These are phyloP conservation scores for Rhodosporidiobolus sp. DNA, from an alignment of 768 basidiomycete genomes.

Conservation along the genomic window DNA sequence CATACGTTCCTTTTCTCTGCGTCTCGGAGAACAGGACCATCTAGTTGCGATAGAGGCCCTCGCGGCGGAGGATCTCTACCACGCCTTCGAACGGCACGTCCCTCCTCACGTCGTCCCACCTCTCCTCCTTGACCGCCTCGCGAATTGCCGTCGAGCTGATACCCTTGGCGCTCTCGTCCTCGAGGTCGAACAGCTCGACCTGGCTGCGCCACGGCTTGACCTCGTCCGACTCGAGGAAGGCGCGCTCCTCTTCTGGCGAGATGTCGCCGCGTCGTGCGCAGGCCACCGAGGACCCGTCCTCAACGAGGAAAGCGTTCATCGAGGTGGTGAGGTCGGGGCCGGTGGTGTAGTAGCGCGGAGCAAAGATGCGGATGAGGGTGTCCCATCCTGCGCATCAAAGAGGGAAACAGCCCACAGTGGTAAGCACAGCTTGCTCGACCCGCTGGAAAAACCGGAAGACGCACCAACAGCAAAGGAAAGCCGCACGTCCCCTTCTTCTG, in stretches of 20 bases:
- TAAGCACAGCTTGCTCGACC: no score
- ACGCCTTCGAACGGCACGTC: conserved; percentile 20
- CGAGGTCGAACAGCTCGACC: conserved; percentile 64
- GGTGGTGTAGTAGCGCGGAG: conserved; percentile 66
- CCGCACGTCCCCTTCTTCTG: background rate
- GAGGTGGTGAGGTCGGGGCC: conserved; percentile 57
- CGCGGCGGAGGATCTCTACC: conserved; percentile 2
- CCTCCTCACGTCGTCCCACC: conserved; percentile 32
- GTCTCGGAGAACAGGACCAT: conserved; percentile 51
- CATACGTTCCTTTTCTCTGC: background rate
- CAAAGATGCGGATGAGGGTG: conserved; percentile 75
- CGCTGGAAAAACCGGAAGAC: no score
- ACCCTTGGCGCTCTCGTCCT: conserved; percentile 54
- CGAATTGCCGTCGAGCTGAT: conserved; percentile 73
- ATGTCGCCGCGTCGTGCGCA: conserved; percentile 60
- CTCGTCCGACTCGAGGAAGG: conserved; percentile 47
- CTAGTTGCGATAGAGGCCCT: conserved; percentile 6
- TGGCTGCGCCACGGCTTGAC: conserved; percentile 57
- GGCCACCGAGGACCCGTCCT: conserved; percentile 62
- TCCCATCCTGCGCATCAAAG: conserved; percentile 75
- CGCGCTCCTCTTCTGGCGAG: conserved; percentile 46
- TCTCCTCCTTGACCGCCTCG: conserved; percentile 49
- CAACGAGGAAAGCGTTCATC: conserved; percentile 60
- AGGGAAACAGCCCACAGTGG: conserved; percentile 1
- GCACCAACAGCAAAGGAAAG: conserved; percentile 26